These are phyloP conservation scores for Obelidium mucronatum DNA, from an alignment of 192 early-diverging fungal genomes.

Conservation along the genomic window DNA sequence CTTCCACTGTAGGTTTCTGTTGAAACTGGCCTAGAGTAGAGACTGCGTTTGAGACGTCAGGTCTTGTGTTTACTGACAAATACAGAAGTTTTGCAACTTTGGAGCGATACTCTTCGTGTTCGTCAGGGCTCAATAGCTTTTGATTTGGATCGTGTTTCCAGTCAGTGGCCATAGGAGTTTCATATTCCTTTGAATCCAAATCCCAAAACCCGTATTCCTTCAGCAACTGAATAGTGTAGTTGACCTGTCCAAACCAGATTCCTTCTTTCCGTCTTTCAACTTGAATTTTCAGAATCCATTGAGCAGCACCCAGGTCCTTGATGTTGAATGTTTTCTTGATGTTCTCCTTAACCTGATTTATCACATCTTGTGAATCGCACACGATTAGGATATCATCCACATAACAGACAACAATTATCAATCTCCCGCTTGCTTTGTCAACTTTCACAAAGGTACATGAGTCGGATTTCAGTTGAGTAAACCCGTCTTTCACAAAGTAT, in stretches of 20 bases:
- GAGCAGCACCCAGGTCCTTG: neutral
- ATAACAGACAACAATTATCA: neutral
- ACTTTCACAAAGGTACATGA: neutral
- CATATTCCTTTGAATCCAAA: neutral
- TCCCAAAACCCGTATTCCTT: neutral
- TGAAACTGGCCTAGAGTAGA: neutral
- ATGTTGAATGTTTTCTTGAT: neutral
- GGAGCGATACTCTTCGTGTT: neutral
- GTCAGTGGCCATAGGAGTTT: neutral
- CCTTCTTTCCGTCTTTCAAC: neutral
- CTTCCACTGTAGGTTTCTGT: neutral
- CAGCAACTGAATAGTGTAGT: neutral
- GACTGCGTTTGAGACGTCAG: neutral
- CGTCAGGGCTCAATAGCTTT: neutral
- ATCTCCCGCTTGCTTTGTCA: neutral
- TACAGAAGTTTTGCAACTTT: neutral
- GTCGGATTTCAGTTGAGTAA: neutral
- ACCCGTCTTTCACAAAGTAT: neutral
- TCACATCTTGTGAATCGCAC: neutral
- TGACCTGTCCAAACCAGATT: neutral
- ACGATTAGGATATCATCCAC: conserved; percentile 5
- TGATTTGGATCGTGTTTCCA: neutral
- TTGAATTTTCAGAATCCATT: neutral
- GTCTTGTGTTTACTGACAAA: neutral
- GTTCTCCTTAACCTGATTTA: neutral